A percentile compares a stretch with the other conserved stretches of the same genome.
These are phyloP conservation scores for Fraxinus floribunda DNA, from an alignment of 305 asterid genomes.

Conservation along the genomic window DNA sequence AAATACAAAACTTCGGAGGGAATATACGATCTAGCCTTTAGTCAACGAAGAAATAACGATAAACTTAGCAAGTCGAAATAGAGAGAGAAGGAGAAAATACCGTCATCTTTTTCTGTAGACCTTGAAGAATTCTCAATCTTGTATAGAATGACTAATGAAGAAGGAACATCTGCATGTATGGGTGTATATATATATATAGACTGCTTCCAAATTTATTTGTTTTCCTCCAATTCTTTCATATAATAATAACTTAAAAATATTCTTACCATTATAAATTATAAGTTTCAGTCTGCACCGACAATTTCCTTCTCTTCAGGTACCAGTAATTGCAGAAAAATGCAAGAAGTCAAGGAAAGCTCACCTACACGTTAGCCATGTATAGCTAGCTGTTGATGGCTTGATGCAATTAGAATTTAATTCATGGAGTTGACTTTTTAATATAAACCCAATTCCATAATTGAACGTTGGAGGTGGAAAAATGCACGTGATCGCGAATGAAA, in stretches of 20 bases:
- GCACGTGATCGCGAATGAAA: slow-evolving; percentile 32
- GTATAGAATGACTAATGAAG: not conserved
- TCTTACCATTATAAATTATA: not conserved
- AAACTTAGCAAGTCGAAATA: not conserved
- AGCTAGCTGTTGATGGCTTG: not conserved
- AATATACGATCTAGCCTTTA: not conserved
- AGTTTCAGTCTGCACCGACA: slow-evolving; percentile 27
- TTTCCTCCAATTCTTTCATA: not conserved
- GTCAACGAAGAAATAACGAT: not conserved
- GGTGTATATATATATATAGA: not conserved
- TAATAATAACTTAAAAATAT: not conserved
- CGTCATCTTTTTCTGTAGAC: slow-evolving; percentile 25
- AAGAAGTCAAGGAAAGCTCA: slow-evolving; percentile 3
- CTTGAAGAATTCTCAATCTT: slow-evolving; percentile 13
- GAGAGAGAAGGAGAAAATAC: not conserved
- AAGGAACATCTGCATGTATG: not conserved
- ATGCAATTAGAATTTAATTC: not conserved
- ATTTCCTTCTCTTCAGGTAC: slow-evolving; percentile 28
- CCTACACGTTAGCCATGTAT: not conserved
- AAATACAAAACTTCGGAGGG: not conserved
- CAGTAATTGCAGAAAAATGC: not conserved
- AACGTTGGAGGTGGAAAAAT: slow-evolving; percentile 11
- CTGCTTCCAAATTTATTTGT: not conserved
- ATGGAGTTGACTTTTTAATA: not conserved
- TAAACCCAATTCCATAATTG: not conserved